Conservation (phyloP, 1,284 basidiomycete species). For the Sporisorium exsertum region DNA sequence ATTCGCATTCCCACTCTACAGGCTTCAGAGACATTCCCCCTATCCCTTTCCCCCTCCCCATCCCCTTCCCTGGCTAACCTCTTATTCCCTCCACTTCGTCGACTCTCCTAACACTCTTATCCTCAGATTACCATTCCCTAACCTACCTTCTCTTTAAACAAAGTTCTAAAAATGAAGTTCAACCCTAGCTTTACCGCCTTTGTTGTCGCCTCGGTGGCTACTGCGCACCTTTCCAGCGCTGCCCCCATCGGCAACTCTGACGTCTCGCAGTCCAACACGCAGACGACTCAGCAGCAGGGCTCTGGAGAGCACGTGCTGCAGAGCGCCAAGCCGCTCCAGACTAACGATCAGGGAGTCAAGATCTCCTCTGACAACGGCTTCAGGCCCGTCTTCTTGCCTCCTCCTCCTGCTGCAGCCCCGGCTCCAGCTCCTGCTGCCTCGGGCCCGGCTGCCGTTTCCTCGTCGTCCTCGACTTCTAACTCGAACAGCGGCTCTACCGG, state of each 20-base stretch:
- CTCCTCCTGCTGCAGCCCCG: too few species aligned
- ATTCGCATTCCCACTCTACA: too few species aligned
- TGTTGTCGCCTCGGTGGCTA: constrained; percentile 33
- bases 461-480: too few species aligned
- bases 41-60: too few species aligned
- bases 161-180: constrained; percentile 33
- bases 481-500: too few species aligned
- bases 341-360: constrained; percentile 29
- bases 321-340: constrained; percentile 16
- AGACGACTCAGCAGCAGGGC: constrained; percentile 23
- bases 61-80: neutral
- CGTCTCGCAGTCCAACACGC: constrained; percentile 32
- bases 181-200: constrained; percentile 31
- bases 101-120: neutral
- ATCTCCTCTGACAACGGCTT: constrained; percentile 10
- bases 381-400: too few species aligned
- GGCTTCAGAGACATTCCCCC: too few species aligned
- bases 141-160: neutral
- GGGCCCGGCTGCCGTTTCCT: too few species aligned
- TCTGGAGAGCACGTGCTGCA: constrained; percentile 19
- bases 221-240: constrained; percentile 22
- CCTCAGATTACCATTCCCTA: constrained; percentile 7
- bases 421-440: too few species aligned
- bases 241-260: constrained; percentile 20
- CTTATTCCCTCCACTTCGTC: neutral